These are phyloP conservation scores for Bondarzewia mesenterica DNA, from an alignment of 1,284 basidiomycete species.

Conservation along the genomic window DNA sequence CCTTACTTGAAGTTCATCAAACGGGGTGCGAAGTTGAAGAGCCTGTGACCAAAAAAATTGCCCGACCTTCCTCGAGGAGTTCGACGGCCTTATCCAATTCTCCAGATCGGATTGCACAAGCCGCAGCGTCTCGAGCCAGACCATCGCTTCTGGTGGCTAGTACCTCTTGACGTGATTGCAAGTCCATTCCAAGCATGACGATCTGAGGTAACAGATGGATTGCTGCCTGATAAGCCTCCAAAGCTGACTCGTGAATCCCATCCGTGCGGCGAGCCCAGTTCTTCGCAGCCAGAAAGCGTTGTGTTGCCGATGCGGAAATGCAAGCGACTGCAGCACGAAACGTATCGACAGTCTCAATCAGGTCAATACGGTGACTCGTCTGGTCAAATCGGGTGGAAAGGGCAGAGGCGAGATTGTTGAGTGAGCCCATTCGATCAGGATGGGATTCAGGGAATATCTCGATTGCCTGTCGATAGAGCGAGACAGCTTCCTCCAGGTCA, in stretches of 20 bases:
- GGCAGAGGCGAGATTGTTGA: background rate
- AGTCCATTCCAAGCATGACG: background rate
- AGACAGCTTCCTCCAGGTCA: background rate
- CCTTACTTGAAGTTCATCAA: conserved; percentile 18
- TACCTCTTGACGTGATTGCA: background rate
- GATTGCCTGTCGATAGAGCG: background rate
- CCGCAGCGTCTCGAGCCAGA: background rate
- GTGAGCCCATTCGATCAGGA: background rate
- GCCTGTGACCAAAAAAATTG: conserved; percentile 22
- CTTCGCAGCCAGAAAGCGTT: background rate
- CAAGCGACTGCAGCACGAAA: background rate
- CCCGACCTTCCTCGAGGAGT: conserved; percentile 19
- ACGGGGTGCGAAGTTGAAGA: conserved; percentile 21
- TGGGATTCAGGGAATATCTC: background rate
- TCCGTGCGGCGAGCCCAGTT: background rate
- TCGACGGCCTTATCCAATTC: conserved; percentile 14
- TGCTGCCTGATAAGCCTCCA: background rate
- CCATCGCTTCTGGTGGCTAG: background rate
- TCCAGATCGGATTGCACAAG: background rate
- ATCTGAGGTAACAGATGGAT: background rate
- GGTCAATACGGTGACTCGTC: background rate
- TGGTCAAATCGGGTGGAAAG: background rate
- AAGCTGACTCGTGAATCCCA: background rate
- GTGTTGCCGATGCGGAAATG: background rate
- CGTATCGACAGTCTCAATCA: background rate